Evolutionary conservation across 371 early-diverging fungal species (phyloP).

Genomic region (Apophysomyces ossiformis): DNA sequence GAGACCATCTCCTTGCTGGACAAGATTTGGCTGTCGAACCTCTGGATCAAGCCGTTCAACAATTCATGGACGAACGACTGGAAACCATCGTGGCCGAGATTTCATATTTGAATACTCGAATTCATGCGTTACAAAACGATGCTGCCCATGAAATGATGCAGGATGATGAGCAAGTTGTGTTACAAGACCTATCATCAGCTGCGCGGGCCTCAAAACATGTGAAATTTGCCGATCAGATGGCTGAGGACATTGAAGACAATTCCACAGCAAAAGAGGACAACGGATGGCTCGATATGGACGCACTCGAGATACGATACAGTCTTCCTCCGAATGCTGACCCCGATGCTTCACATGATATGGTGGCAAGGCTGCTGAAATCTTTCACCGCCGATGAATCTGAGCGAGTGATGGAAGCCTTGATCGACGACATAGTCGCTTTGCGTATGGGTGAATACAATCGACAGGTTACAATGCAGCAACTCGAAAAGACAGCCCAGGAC

Average conservation of each 20-base stretch:
- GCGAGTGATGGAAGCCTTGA: conserved; percentile 64
- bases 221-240: conserved; percentile 32
- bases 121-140: conserved; percentile 67
- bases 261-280: conserved; percentile 16
- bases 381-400: conserved; percentile 66
- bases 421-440: conserved; percentile 75
- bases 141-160: conserved; percentile 58
- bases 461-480: conserved; percentile 56
- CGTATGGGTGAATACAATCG: conserved; percentile 63
- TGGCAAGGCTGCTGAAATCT: conserved; percentile 61
- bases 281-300: conserved; percentile 36
- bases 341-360: conserved; percentile 52
- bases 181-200: conserved; percentile 17
- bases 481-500: conserved; percentile 67
- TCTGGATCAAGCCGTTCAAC: conserved; percentile 49
- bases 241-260: neutral
- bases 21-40: conserved; percentile 51
- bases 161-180: conserved; percentile 25
- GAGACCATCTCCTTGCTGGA: conserved; percentile 60
- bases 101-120: conserved; percentile 66
- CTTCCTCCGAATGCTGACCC: conserved; percentile 49
- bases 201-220: conserved; percentile 22
- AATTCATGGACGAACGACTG: conserved; percentile 79
- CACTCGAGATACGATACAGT: conserved; percentile 54
- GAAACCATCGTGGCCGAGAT: conserved; percentile 81